Evolutionary conservation across 139 green algal genomes (phyloP).

Genomic region (Pleodorina starrii): DNA sequence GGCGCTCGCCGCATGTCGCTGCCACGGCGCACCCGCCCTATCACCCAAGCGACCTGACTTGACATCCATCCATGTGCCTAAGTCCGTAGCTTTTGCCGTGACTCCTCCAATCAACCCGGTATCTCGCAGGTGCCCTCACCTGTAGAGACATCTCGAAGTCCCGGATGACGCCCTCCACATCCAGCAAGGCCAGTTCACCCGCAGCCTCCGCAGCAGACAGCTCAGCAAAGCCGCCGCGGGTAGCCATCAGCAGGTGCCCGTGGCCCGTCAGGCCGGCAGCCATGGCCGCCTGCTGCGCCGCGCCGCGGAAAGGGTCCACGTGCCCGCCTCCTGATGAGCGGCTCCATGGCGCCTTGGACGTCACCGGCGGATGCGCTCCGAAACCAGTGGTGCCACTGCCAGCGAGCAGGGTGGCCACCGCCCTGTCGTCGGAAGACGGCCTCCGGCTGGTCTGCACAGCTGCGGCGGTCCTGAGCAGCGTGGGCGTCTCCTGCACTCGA

Average conservation of each 20-base stretch:
- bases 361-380: no score
- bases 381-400: no score
- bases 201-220: neutral
- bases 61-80: no score
- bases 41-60: no score
- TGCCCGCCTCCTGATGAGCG: no score
- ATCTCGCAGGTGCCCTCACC: no score
- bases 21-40: neutral
- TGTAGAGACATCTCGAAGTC: conserved; percentile 16
- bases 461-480: neutral
- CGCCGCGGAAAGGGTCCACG: no score
- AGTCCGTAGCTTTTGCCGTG: no score
- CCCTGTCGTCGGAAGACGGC: neutral
- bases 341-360: no score
- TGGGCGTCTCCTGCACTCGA: neutral
- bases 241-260: neutral
- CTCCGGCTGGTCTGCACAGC: neutral
- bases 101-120: no score
- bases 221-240: neutral
- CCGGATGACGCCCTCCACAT: conserved; percentile 14
- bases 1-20: neutral
- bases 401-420: neutral
- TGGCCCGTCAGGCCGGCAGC: neutral
- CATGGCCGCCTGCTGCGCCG: no score
- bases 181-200: neutral